These are phyloP conservation scores for Akanthomyces lecanii DNA, from an alignment of 2,329 filamentous ascomycete genomes.

Conservation along the genomic window DNA sequence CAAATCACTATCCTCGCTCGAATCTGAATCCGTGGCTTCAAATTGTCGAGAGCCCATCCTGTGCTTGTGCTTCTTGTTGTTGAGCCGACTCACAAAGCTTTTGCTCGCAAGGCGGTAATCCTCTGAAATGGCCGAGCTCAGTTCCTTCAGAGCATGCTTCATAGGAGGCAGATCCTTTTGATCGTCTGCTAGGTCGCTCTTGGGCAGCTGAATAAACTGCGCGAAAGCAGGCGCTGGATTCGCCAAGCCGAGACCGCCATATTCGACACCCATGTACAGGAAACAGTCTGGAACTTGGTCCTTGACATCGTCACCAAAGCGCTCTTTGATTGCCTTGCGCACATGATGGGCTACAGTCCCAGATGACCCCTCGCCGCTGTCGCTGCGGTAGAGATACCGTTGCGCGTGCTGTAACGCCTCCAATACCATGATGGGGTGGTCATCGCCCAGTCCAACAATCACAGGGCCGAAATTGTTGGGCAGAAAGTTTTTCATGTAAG, in stretches of 20 bases:
- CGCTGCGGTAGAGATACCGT: constrained; percentile 2
- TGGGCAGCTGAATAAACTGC: constrained; percentile 10
- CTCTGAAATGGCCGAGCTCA: not conserved
- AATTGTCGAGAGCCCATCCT: not conserved
- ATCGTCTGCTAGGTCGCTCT: not conserved
- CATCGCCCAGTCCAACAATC: constrained; percentile 31
- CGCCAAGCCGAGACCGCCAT: constrained; percentile 38
- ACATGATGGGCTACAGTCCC: constrained; percentile 44
- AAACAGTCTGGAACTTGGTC: constrained; percentile 37
- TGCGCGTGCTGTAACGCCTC: constrained; percentile 15
- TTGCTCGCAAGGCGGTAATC: constrained; percentile 10
- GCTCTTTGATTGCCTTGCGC: constrained; percentile 43
- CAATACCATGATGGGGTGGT: constrained; percentile 10
- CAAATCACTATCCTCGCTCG: not conserved
- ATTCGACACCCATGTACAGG: constrained; percentile 36
- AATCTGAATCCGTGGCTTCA: no score
- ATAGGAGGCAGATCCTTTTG: constrained; percentile 1
- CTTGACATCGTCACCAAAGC: constrained; percentile 37
- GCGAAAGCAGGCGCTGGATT: constrained; percentile 26
- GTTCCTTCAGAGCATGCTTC: not conserved
- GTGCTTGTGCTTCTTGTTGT: not conserved
- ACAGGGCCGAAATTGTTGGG: constrained; percentile 53
- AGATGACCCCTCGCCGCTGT: constrained; percentile 26
- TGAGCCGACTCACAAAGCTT: not conserved
- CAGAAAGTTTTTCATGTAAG: constrained; percentile 54